These are phyloP conservation scores for Elsinoe fawcettii DNA, from an alignment of 2,329 filamentous ascomycete species.

Conservation along the genomic window DNA sequence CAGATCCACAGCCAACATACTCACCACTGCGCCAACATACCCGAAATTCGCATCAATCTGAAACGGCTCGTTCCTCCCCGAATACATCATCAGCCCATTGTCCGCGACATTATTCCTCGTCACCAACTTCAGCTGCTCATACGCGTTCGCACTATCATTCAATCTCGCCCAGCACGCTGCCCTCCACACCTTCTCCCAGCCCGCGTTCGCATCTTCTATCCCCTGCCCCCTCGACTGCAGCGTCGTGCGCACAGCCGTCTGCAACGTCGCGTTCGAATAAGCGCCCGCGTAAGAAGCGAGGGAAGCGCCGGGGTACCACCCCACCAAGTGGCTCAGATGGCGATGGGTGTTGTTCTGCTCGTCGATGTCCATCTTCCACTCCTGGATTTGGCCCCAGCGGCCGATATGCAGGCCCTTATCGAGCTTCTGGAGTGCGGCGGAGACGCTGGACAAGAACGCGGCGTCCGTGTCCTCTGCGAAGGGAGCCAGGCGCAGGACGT, in stretches of 20 bases:
- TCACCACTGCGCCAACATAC: conserved; percentile 41
- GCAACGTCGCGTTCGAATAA: conserved; percentile 40
- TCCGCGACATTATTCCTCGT: conserved; percentile 44
- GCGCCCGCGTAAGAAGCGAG: conserved; percentile 38
- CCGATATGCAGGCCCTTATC: conserved; percentile 46
- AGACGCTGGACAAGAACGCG: conserved; percentile 33
- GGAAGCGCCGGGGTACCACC: conserved; percentile 49
- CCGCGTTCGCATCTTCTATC: conserved; percentile 45
- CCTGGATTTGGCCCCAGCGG: conserved; percentile 39
- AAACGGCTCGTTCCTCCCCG: conserved; percentile 40
- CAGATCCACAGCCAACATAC: conserved; percentile 45
- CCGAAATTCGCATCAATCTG: conserved; percentile 56
- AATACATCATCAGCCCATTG: conserved; percentile 49
- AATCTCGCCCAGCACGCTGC: conserved; percentile 49
- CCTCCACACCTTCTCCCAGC: conserved; percentile 54
- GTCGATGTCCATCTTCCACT: conserved; percentile 45
- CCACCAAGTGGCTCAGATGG: conserved; percentile 49
- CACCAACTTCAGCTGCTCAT: conserved; percentile 43
- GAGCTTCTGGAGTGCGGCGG: conserved; percentile 37
- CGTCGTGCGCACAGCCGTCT: conserved; percentile 39
- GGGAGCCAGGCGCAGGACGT: conserved; percentile 22
- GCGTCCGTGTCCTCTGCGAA: conserved; percentile 25
- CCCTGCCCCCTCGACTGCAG: conserved; percentile 43
- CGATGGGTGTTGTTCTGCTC: conserved; percentile 41
- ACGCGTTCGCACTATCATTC: conserved; percentile 44